Conservation (phyloP, 1,284 basidiomycete species). For the Trichosporon sp. region DNA sequence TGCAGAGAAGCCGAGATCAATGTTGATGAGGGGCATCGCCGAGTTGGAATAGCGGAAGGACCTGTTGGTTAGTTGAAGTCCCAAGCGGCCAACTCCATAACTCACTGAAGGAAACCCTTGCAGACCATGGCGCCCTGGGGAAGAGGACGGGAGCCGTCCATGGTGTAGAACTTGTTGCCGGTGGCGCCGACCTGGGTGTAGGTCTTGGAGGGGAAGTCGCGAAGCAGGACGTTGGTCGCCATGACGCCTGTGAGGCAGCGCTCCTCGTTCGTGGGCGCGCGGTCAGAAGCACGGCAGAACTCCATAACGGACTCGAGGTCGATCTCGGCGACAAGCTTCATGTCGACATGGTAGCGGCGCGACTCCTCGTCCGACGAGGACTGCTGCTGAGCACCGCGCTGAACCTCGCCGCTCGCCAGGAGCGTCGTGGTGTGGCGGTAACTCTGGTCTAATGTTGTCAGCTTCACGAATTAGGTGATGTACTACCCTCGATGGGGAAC, state of each 20-base stretch:
- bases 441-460: not conserved
- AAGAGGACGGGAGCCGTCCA: slow-evolving; percentile 41
- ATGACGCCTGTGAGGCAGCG: slow-evolving; percentile 47
- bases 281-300: slow-evolving; percentile 45
- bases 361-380: slow-evolving; percentile 45
- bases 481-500: slow-evolving; percentile 41
- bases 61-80: slow-evolving; percentile 29
- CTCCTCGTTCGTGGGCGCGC: slow-evolving; percentile 39
- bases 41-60: slow-evolving; percentile 51
- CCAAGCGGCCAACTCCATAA: not conserved
- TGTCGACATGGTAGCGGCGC: slow-evolving; percentile 41
- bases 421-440: slow-evolving; percentile 37
- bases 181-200: slow-evolving; percentile 51
- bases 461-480: not conserved
- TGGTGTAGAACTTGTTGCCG: slow-evolving; percentile 50
- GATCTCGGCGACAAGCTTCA: slow-evolving; percentile 48
- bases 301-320: slow-evolving; percentile 49
- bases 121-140: slow-evolving; percentile 48
- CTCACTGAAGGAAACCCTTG: slow-evolving; percentile 53
- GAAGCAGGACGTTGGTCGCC: slow-evolving; percentile 51
- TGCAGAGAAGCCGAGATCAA: slow-evolving; percentile 54
- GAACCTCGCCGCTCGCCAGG: slow-evolving; percentile 41
- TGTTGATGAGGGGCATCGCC: slow-evolving; percentile 43
- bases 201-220: slow-evolving; percentile 45
- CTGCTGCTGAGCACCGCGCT: slow-evolving; percentile 28